Conservation (phyloP, 371 early-diverging fungal genomes). For the Catenaria anguillulae region DNA sequence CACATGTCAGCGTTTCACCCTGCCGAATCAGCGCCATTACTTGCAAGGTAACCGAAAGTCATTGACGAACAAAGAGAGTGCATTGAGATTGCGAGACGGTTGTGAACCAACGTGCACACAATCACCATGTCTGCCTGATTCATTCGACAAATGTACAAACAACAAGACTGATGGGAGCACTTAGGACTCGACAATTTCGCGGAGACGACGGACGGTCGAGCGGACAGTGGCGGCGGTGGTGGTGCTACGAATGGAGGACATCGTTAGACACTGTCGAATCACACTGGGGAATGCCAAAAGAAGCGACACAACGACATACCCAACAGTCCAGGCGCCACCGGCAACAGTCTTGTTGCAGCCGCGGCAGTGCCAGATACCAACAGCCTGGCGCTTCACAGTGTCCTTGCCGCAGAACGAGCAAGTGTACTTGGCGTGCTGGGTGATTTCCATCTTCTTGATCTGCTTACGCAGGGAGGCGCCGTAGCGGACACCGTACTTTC, state of each 20-base stretch:
- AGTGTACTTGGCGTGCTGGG: constrained; percentile 98
- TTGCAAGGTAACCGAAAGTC: too few species aligned
- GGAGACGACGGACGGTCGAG: constrained; percentile 91
- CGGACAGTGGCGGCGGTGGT: constrained; percentile 84
- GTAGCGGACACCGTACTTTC: constrained; percentile 99
- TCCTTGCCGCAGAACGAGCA: constrained; percentile 99
- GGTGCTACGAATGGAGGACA: constrained; percentile 34
- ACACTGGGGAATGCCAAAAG: not conserved
- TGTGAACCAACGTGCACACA: too few species aligned
- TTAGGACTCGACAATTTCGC: constrained; percentile 88
- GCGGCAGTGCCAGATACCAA: constrained; percentile 99
- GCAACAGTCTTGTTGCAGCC: constrained; percentile 93
- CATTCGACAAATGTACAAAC: too few species aligned
- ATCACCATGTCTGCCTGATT: too few species aligned
- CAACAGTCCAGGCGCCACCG: constrained; percentile 98
- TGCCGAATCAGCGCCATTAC: too few species aligned
- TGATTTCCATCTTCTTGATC: constrained; percentile 99
- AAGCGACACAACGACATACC: constrained; percentile 34
- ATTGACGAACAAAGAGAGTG: too few species aligned
- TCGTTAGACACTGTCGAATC: not conserved
- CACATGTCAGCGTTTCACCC: too few species aligned
- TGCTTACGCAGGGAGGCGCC: constrained; percentile 99
- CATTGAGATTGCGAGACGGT: too few species aligned
- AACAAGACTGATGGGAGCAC: too few species aligned
- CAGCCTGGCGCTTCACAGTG: constrained; percentile 67